Conservation (phyloP, 169 alveolate genomes). For the Plasmodium gallinaceum region DNA sequence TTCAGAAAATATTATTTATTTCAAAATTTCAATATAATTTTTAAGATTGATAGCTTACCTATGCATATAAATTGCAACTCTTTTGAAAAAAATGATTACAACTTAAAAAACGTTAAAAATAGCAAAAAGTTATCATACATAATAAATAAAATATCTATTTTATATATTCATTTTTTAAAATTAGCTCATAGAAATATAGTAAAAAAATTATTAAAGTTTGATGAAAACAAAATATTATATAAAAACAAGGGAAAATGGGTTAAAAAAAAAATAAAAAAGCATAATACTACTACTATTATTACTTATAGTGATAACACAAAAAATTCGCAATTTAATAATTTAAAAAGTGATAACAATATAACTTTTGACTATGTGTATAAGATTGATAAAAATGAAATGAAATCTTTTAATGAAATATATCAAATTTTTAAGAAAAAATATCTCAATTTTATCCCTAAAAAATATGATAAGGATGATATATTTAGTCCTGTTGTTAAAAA, state of each 20-base stretch:
- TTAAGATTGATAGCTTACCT: constrained; percentile 51
- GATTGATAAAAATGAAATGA: constrained; percentile 44
- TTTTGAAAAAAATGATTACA: constrained; percentile 4
- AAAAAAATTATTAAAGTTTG: constrained; percentile 53
- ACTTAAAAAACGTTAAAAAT: constrained; percentile 39
- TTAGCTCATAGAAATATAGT: constrained; percentile 69
- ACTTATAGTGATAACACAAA: background rate
- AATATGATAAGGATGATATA: constrained; percentile 54
- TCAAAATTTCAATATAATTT: constrained; percentile 56
- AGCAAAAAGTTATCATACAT: constrained; percentile 9
- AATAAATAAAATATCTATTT: constrained; percentile 24
- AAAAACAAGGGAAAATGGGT: constrained; percentile 65
- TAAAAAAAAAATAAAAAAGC: constrained; percentile 19
- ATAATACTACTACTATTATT: background rate
- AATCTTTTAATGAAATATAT: constrained; percentile 49
- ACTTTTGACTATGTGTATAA: constrained; percentile 47
- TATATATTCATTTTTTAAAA: constrained; percentile 54
- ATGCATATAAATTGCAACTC: constrained; percentile 52
- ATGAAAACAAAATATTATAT: constrained; percentile 31
- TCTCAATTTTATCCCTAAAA: constrained; percentile 67
- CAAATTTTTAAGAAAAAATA: constrained; percentile 66
- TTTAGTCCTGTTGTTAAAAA: constrained; percentile 41
- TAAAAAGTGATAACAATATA: background rate
- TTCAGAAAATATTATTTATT: constrained; percentile 60
- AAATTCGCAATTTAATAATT: background rate